Base-by-base conservation (phyloP, 148 eudicot genomes). In the Arctostaphylos glauca region DNA sequence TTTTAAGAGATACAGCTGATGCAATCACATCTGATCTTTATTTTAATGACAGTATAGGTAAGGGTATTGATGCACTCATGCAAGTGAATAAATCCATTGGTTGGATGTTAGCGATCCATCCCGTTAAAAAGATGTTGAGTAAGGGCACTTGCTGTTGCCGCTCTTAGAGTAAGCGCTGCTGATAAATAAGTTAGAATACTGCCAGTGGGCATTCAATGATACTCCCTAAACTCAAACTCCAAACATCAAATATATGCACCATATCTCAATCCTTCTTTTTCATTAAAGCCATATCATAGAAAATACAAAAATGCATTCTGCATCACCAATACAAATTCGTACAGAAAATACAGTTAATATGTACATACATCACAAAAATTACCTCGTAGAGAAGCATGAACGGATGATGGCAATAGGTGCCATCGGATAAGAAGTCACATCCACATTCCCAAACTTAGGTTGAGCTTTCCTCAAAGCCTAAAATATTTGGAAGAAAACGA, bases 331-430 rank as follows among this genome's bases (percentile, higher is more conserved):
- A 3, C 18, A 46, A 13, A 4, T 70, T 47, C 77, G 54, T 47
- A 38, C 14, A 70, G 9, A 77, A 78, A 41, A 38, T 18, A 46
- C n/a, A 2, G 60, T 31, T 7, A 64, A 6, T 25, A 64, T 44
- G 13, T 3, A 25, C 23, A 41, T 50, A 19, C 46, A 53, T 44
- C 7, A 16, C 15, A 48, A n/a, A n/a, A 77, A 62, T 56, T 88
- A 96, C 98, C 98, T 92, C 79, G 98, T 94, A 52, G 98, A 92
- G 90, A 92, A 96, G 89, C 98, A 96, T 76, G 98, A 94, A 74
- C 82, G 91, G 77, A 93, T 88, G 14, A 84, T 85, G 53, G 90
- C 98, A 81, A 96, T 92, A 49, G 98, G 93, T 75, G 88, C 87
- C 95, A 96, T 92, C 74, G 98, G 98, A 87, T 90, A 96, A 70